Evolutionary conservation across 1,139 yeast species (phyloP), one percentile per base, ranked within the genome.

Genomic region (Arxiozyma telluris): DNA sequence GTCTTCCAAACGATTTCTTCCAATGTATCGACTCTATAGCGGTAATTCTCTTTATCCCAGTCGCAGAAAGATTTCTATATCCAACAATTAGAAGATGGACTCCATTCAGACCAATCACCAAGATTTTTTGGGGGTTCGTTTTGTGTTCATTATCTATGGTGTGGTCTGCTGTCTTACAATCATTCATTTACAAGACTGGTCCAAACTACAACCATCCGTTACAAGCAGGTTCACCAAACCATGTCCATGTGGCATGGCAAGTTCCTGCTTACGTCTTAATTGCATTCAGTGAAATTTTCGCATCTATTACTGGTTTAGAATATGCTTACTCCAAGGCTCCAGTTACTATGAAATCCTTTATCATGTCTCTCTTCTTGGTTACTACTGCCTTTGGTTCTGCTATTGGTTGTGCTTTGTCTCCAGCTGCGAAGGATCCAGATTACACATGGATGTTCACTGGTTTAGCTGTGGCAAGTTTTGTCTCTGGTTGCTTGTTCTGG

Each of bases 151-250:
- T 77, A 46, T 79, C 96, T 44, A 85, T 87, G 83, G 79, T 82
- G 41, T 82, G 85, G 66, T 94, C 96, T 54, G 93, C 95, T 18
- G 83, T 87, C 47, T 77, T 87, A 60, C 96, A 90, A 73, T 81
- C 82, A 66, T 75, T 74, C 65, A 83, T 90, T 59, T 89, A 89
- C 73, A 67, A 72, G 50, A 75, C 87, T 8, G 89, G 89, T 23
- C 93, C 94, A 56, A 88, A 96, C 77, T 88, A 82, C 62, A 80
- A 82, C 57, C 60, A 65, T 53, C 91, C 94, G 47, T 66, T 76
- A 73, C 62, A 61, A 55, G 58, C 73, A 67, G 68, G 69, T 44
- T 74, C 81, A 12, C 66, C 66, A 58, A 64, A 64, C 50, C 55
- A 58, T 45, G 50, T 64, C 39, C 67, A 64, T 54, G 57, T 64